Evolutionary conservation across 1,139 yeast species (phyloP), one percentile per base, ranked within the genome.

Genomic region (Kodamaea fungicola): DNA sequence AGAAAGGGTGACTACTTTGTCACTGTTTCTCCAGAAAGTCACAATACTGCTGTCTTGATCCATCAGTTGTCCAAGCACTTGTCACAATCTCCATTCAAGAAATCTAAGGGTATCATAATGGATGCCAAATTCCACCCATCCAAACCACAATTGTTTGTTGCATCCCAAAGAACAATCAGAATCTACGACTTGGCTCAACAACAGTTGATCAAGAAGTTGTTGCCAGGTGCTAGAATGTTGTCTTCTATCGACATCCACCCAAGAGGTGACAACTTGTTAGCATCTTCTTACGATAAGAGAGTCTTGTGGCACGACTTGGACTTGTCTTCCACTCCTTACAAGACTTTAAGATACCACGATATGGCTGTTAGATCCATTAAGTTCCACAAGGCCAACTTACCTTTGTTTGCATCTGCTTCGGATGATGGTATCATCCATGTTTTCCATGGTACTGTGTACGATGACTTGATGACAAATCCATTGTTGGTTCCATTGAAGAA

Each of bases 261-360:
- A 42, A 76, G 94, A 50, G 99, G 99, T 44, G 98, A 92, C 62
- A 90, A 92, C 52, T 78, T 92, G 39, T 67, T 92, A 47, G 95
- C 96, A 10, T 87, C 94, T 5, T 89, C 97, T 7, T 92, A 80
- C 60, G 99, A 92, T 62, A 89, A 90, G 71, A 78, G 97, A 52
- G 95, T 92, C 8, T 76, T 90, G 50, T 92, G 98, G 98, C 97
- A 90, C 57, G 99, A 92, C 71, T 69, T 92, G 57, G 99, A 92
- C 59, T 74, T 94, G 49, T 75, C 89, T 34, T 71, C 78, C 39
- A 87, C 95, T 37, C 99, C 99, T 26, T 94, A 90, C 70, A 92
- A 94, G 71, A 92, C 96, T 0, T 71, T 92, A 54, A 76, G 98
- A 59, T 92, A 90, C 62, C 98, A 92, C 61, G 90, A 87, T 39